Evolutionary conservation across 257 asterid genomes (phyloP).

Genomic region (Osmanthus fragrans): DNA sequence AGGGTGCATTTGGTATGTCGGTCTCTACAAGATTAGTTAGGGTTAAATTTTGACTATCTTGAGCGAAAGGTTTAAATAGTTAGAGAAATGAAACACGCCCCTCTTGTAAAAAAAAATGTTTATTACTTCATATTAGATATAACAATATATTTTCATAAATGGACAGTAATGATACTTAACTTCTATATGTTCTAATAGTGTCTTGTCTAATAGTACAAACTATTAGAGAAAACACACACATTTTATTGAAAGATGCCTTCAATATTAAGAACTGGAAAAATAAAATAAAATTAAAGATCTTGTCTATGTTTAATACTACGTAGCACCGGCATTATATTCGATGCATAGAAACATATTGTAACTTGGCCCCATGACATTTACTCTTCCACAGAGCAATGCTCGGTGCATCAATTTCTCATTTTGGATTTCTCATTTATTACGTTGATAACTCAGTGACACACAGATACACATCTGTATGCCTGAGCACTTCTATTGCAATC

Average conservation of each 20-base stretch:
- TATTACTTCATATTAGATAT: not conserved
- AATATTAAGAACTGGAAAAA: no score
- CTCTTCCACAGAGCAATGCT: not conserved
- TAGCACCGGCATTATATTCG: not conserved
- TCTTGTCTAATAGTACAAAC: no score
- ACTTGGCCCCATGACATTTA: constrained; percentile 15
- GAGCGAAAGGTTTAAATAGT: not conserved
- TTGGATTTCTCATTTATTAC: not conserved
- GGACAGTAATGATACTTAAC: no score
- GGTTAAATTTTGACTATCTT: not conserved
- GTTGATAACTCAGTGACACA: no score
- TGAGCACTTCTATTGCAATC: not conserved
- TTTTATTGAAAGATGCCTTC: not conserved
- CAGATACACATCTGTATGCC: not conserved
- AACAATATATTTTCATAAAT: no score
- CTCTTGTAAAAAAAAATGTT: not conserved
- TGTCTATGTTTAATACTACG: no score
- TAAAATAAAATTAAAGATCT: no score
- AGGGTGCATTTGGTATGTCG: not conserved
- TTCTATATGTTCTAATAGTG: no score
- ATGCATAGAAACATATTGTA: not conserved
- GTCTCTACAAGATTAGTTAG: not conserved
- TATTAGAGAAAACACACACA: not conserved
- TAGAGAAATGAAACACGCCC: not conserved
- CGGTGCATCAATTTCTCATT: not conserved